Evolutionary conservation across 192 early-diverging fungal species (phyloP).

Genomic region (Backusella psychrophila): DNA sequence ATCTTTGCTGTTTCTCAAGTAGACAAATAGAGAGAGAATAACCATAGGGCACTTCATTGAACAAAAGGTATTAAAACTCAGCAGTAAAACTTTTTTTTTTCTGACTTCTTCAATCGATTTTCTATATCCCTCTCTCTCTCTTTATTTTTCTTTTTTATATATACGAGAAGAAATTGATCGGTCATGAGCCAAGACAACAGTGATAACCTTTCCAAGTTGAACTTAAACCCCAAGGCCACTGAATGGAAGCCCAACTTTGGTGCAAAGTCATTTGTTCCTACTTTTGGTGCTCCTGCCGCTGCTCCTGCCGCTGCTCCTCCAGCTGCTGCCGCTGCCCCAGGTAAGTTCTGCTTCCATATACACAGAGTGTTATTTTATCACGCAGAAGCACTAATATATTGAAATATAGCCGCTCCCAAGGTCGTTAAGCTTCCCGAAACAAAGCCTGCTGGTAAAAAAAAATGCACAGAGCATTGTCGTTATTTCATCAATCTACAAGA

Average conservation of each 20-base stretch:
- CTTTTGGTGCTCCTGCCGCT: slow-evolving; percentile 40
- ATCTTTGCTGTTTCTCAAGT: not conserved
- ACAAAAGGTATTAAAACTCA: not conserved
- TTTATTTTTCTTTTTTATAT: not conserved
- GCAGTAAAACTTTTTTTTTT: not conserved
- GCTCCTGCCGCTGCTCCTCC: slow-evolving; percentile 35
- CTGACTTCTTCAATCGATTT: not conserved
- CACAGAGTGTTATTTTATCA: not conserved
- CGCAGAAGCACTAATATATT: not conserved
- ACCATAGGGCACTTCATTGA: not conserved
- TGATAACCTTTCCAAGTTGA: slow-evolving; percentile 50
- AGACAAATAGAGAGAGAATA: not conserved
- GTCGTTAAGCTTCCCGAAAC: slow-evolving; percentile 11
- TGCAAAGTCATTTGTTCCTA: slow-evolving; percentile 74
- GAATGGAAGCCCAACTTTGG: slow-evolving; percentile 67
- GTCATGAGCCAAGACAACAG: slow-evolving; percentile 37
- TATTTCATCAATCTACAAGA: not conserved
- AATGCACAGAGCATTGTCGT: not conserved
- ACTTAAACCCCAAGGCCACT: slow-evolving; percentile 61
- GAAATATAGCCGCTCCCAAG: slow-evolving; percentile 2
- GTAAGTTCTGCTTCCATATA: not conserved
- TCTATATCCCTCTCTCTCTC: not conserved
- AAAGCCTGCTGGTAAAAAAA: slow-evolving; percentile 6
- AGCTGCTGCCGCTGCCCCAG: slow-evolving; percentile 11
- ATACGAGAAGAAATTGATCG: not conserved